Evolutionary conservation across 352 stramenopile genomes (phyloP).

Genomic region (Pythium apleroticum): DNA sequence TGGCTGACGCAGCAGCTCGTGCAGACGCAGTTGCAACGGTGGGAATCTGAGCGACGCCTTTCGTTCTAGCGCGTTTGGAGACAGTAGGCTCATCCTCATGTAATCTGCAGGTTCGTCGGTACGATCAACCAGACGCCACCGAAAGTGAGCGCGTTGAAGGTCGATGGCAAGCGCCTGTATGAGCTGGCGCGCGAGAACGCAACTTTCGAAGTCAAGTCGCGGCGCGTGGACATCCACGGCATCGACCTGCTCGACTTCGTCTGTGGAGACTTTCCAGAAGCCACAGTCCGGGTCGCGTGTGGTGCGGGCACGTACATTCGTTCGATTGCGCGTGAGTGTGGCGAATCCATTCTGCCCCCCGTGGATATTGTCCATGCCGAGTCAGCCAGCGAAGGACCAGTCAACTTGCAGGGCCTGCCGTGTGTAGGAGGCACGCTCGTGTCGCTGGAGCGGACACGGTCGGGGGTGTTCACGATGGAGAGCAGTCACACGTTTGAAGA

Average conservation of each 20-base stretch:
- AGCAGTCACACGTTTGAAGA: conserved; percentile 61
- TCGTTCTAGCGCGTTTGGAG: neutral
- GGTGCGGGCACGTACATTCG: conserved; percentile 84
- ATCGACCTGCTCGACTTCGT: conserved; percentile 63
- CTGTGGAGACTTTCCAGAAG: conserved; percentile 57
- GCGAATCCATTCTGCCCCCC: conserved; percentile 58
- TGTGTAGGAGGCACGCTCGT: conserved; percentile 66
- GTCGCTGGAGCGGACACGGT: conserved; percentile 59
- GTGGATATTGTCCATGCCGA: conserved; percentile 16
- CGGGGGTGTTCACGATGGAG: conserved; percentile 51
- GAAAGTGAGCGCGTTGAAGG: conserved; percentile 78
- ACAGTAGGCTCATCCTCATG: neutral
- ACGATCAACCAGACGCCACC: conserved; percentile 77
- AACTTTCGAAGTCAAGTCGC: conserved; percentile 56
- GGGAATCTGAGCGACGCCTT: neutral
- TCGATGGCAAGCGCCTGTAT: conserved; percentile 78
- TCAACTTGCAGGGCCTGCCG: conserved; percentile 26
- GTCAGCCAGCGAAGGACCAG: conserved; percentile 13
- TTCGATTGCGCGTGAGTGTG: conserved; percentile 84
- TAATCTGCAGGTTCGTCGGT: conserved; percentile 60
- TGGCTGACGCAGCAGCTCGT: conserved; percentile 54
- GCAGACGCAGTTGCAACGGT: conserved; percentile 47
- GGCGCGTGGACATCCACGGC: conserved; percentile 58
- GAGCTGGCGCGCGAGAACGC: conserved; percentile 62
- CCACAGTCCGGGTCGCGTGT: conserved; percentile 61